Evolutionary conservation across 129 eudicot species (phyloP), one percentile per base, ranked within the genome.

Genomic region (Lactuca saligna): DNA sequence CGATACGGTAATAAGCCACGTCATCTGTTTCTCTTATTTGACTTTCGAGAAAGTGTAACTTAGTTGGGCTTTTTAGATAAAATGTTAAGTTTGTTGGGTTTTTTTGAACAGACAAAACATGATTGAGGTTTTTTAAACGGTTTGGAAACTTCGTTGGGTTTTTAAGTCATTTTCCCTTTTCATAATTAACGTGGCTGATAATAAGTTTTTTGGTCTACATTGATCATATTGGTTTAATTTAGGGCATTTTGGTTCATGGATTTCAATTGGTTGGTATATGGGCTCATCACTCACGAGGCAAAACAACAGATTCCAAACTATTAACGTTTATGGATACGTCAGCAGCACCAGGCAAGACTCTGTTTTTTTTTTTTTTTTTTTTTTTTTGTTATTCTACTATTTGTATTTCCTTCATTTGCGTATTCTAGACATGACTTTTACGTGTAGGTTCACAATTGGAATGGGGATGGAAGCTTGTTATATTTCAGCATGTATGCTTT

Each of bases 241-340:
- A 91, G 97, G 97, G 92, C 70, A 72, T 87, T 72, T 81, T 91
- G 73, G 89, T 87, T 75, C 97, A 87, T 83, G 95, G 95, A 50
- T 91, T 91, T 78, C 97, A 90, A 63, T 68, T 87, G 73, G 86
- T 90, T 81, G 97, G 87, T 63, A 72, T 90, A 79, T 80, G 89
- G 89, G 56, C 85, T 57, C 91, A 87, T 79, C 83, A 87, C 87
- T 79, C 97, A 42, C 83, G 86, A 38, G 81, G 80, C 78, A 82
- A 66, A 64, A 44, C 71, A 64, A 49, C 84, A 48, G 73, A 80
- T 55, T 78, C 82, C 72, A 80, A 86, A 38, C 69, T 81, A 69
- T 81, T 92, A 41, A 87, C 85, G 57, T 72, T 85, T 58, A 74
- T 91, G 63, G 88, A 91, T 78, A 80, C 79, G 70, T 87, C 91